Percentiles rank a stretch among this genome's conserved stretches.
Evolutionary conservation across 495 filamentous ascomycete genomes (phyloP).

Genomic region (Umbilicaria muhlenbergii): DNA sequence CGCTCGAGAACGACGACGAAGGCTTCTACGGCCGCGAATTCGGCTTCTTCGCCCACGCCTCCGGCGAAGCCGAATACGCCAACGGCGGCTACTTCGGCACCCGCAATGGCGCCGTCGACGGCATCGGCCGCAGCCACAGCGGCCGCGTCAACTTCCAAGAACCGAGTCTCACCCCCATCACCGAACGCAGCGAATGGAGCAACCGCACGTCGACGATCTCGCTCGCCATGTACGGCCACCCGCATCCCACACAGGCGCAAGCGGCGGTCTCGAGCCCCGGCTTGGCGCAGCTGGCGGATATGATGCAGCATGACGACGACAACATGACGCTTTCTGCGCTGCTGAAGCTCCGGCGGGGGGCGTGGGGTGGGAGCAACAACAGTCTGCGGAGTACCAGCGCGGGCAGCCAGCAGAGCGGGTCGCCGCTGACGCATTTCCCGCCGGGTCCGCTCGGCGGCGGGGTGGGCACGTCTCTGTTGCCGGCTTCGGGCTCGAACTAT

Average conservation of each 20-base stretch:
- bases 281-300: slow-evolving; percentile 54
- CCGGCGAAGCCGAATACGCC: slow-evolving; percentile 37
- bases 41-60: slow-evolving; percentile 77
- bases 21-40: slow-evolving; percentile 95
- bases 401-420: slow-evolving; percentile 34
- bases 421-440: slow-evolving; percentile 6
- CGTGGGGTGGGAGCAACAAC: slow-evolving; percentile 68
- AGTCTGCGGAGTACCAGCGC: slow-evolving; percentile 53
- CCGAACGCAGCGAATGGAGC: slow-evolving; percentile 88
- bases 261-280: slow-evolving; percentile 40
- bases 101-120: slow-evolving; percentile 34
- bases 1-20: slow-evolving; percentile 77
- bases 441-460: neutral
- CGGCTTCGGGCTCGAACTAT: slow-evolving; percentile 3
- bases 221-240: slow-evolving; percentile 39
- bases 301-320: slow-evolving; percentile 48
- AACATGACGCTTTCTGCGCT: slow-evolving; percentile 57
- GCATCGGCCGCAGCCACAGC: slow-evolving; percentile 49
- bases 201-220: slow-evolving; percentile 83
- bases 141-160: slow-evolving; percentile 61
- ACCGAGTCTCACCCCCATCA: slow-evolving; percentile 90
- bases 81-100: slow-evolving; percentile 89
- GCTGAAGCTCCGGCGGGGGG: slow-evolving; percentile 53
- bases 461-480: slow-evolving; percentile 17
- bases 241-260: slow-evolving; percentile 18